Evolutionary conservation across 805 yeast genomes (phyloP), one percentile per base, ranked within the genome.

Genomic region (Ogataea sp.): DNA sequence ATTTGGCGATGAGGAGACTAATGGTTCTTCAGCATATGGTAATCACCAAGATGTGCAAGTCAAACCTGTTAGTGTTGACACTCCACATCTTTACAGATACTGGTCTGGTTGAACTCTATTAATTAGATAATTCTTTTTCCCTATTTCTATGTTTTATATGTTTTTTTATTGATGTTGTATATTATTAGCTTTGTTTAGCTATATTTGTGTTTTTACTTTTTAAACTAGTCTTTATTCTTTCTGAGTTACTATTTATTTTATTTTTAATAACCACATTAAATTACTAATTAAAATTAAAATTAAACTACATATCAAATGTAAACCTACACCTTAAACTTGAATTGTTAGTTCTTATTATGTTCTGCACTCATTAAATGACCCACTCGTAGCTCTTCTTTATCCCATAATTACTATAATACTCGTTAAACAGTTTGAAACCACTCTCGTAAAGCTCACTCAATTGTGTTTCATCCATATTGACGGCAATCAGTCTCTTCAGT

Each of bases 61-160:
- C 30, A 70, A 71, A 47, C 84, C 85, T 3, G 66, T 77, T 20
- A 75, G 83, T 41, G 63, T 71, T 34, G 80, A 75, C 42, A 66
- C 78, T 20, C 83, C 84, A 7, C 80, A 75, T 50, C 59, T 72
- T 34, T 79, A 78, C 50, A 72, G 82, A 48, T 78, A 75, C 51
- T 79, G 84, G 84, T 71, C 80, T 34, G 83, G 81, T 34, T 74
- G 49, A 33, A 28, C 9, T 20, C 5, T 21, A 6, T 32, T 21
- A 21, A 13, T 32, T 14, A 15, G 11, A 5, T 32, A 15, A 9
- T 8, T 23, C 20, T 23, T 15, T 21, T 5, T 21, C 11, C 10
- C 21, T 20, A 4, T 29, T 3, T 20, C 15, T 31, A 4, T 6
- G 11, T 6, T 32, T 20, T 32, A 8, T 11, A 4, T 32, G 11